Conservation (phyloP, 2,329 filamentous ascomycete genomes). For the Zymoseptoria brevis region DNA sequence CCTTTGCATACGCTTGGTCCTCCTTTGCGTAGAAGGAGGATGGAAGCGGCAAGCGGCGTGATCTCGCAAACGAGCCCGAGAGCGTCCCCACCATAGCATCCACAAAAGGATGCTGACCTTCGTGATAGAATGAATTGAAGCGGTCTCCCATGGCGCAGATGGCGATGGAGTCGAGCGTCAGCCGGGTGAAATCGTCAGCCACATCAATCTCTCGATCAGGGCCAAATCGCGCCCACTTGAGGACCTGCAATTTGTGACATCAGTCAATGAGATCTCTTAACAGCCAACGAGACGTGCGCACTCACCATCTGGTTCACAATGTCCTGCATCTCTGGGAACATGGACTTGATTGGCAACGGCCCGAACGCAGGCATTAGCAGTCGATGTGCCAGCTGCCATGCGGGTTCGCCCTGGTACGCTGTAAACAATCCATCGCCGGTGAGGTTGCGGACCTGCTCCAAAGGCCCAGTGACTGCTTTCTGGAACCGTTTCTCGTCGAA, state of each 20-base stretch:
- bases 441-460: conserved; percentile 52
- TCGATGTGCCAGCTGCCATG: conserved; percentile 36
- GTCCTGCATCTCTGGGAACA: conserved; percentile 48
- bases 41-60: conserved; percentile 39
- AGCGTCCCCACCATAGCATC: conserved; percentile 59
- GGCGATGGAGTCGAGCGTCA: conserved; percentile 64
- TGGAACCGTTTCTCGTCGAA: conserved; percentile 43
- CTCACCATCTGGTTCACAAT: conserved; percentile 27
- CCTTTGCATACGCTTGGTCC: conserved; percentile 45
- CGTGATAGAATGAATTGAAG: conserved; percentile 62
- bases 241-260: background rate
- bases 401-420: conserved; percentile 35
- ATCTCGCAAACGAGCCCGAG: conserved; percentile 31
- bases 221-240: conserved; percentile 40
- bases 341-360: conserved; percentile 56
- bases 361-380: conserved; percentile 63
- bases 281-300: no score
- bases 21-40: conserved; percentile 24
- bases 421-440: conserved; percentile 62
- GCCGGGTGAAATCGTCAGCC: conserved; percentile 61
- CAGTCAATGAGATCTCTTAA: no score
- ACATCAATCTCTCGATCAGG: conserved; percentile 49
- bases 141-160: conserved; percentile 49
- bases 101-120: conserved; percentile 55
- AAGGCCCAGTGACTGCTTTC: conserved; percentile 46